phyloP scores from a whole-genome alignment of 2,329 filamentous ascomycete species.

The Sporothrix mexicana region DNA sequence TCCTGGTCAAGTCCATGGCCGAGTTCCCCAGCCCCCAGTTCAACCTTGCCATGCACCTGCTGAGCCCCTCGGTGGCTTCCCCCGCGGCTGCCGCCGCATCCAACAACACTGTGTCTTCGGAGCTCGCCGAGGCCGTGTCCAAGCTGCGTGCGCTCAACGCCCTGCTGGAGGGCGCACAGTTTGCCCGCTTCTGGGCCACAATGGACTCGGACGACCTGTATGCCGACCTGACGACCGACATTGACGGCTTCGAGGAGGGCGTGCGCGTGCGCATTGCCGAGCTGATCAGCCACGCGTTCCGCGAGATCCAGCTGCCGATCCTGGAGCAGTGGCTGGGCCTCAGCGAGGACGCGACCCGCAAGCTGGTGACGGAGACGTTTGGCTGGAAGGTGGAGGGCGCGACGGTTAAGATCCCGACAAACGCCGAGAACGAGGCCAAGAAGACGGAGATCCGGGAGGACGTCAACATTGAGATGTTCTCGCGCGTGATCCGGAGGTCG shows the following conservation, averaged over 20 bases:
- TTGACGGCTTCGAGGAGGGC: conserved; percentile 91
- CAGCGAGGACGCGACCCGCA: conserved; percentile 67
- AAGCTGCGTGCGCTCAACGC: conserved; percentile 85
- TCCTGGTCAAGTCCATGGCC: conserved; percentile 96
- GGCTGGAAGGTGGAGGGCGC: conserved; percentile 77
- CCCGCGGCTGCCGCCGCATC: conserved; percentile 62
- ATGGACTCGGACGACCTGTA: conserved; percentile 94
- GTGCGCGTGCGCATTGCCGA: conserved; percentile 89
- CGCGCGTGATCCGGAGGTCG: conserved; percentile 77
- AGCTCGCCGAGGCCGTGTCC: conserved; percentile 86
- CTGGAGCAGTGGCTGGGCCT: conserved; percentile 80
- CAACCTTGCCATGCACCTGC: conserved; percentile 89
- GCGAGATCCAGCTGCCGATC: conserved; percentile 70
- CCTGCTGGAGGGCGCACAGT: conserved; percentile 88
- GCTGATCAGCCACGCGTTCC: conserved; percentile 80
- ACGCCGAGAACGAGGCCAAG: conserved; percentile 97
- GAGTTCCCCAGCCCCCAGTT: conserved; percentile 97
- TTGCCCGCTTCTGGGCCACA: conserved; percentile 89
- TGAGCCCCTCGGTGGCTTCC: conserved; percentile 78
- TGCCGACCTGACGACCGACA: conserved; percentile 92
- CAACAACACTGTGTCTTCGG: conserved; percentile 52
- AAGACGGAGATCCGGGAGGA: conserved; percentile 95
- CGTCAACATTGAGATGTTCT: conserved; percentile 87
- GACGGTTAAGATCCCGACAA: conserved; percentile 78
- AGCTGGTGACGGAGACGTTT: conserved; percentile 84